These are phyloP conservation scores for Poterioochromonas sp. DNA, from an alignment of 352 stramenopile genomes.

Conservation along the genomic window DNA sequence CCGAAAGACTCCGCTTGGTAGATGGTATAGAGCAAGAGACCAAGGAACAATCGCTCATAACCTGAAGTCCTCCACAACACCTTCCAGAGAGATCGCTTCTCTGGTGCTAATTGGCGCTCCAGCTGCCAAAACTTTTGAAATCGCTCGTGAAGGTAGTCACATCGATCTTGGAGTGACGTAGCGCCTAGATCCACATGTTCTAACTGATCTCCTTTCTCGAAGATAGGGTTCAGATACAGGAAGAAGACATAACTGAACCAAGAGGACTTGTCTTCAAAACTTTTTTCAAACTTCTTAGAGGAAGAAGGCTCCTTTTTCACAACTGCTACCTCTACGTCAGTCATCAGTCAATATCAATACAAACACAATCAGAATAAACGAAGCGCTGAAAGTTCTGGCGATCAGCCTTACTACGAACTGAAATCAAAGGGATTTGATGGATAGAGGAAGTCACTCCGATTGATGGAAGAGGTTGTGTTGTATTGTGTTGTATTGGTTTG, in stretches of 20 bases:
- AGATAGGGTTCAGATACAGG: not conserved
- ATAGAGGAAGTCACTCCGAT: too few species aligned
- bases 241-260: not conserved
- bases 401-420: too few species aligned
- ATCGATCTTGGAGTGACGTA: not conserved
- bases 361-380: too few species aligned
- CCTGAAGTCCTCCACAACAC: not conserved
- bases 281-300: not conserved
- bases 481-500: too few species aligned
- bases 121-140: not conserved
- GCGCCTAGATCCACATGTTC: not conserved
- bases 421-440: too few species aligned
- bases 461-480: too few species aligned
- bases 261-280: conserved; percentile 1
- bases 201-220: not conserved
- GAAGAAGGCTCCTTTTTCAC: not conserved
- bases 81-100: not conserved
- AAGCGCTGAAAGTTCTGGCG: too few species aligned
- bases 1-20: not conserved
- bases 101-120: not conserved
- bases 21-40: not conserved
- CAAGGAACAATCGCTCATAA: not conserved
- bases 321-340: too few species aligned
- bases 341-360: too few species aligned
- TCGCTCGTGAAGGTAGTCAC: not conserved